Percentiles rank a stretch among this genome's conserved stretches.
These are phyloP conservation scores for Emergomyces orientalis DNA, from an alignment of 2,329 filamentous ascomycete species.

Conservation along the genomic window DNA sequence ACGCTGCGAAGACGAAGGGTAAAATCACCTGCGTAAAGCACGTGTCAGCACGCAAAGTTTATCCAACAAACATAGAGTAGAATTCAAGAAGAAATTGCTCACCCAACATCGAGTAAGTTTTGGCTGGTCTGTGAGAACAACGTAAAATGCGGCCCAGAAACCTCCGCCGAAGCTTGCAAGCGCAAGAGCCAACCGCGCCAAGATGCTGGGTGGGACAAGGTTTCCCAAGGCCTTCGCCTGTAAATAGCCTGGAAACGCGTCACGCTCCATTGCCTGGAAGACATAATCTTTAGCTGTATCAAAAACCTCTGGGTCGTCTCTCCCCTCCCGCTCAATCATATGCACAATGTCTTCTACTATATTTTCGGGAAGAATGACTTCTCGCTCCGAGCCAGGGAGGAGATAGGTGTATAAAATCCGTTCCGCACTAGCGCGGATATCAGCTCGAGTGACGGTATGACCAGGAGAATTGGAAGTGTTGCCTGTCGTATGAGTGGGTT, in stretches of 20 bases:
- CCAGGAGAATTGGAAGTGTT: slow-evolving; percentile 74
- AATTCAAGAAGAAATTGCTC: slow-evolving; percentile 33
- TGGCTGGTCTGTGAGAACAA: slow-evolving; percentile 79
- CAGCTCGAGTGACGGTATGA: slow-evolving; percentile 75
- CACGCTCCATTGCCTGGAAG: slow-evolving; percentile 98
- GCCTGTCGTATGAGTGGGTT: slow-evolving; percentile 47
- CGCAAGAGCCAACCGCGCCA: slow-evolving; percentile 76
- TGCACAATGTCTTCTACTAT: slow-evolving; percentile 80
- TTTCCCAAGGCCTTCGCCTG: slow-evolving; percentile 93
- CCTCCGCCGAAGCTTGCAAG: slow-evolving; percentile 79
- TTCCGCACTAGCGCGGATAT: slow-evolving; percentile 87
- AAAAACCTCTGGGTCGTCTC: slow-evolving; percentile 95
- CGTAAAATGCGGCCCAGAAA: slow-evolving; percentile 87
- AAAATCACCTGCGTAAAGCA: slow-evolving; percentile 54
- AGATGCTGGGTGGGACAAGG: slow-evolving; percentile 79
- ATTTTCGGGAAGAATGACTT: slow-evolving; percentile 82
- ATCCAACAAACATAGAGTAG: not conserved
- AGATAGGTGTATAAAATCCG: slow-evolving; percentile 99
- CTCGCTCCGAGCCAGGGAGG: slow-evolving; percentile 86
- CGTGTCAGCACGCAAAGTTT: slow-evolving; percentile 15
- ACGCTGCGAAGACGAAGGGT: slow-evolving; percentile 84
- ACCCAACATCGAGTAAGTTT: slow-evolving; percentile 75
- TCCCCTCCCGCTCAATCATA: slow-evolving; percentile 79
- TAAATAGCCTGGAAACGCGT: slow-evolving; percentile 96
- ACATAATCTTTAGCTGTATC: slow-evolving; percentile 98